Conservation (phyloP, 2,329 filamentous ascomycete genomes). For the Aspergillus carbonarius region DNA sequence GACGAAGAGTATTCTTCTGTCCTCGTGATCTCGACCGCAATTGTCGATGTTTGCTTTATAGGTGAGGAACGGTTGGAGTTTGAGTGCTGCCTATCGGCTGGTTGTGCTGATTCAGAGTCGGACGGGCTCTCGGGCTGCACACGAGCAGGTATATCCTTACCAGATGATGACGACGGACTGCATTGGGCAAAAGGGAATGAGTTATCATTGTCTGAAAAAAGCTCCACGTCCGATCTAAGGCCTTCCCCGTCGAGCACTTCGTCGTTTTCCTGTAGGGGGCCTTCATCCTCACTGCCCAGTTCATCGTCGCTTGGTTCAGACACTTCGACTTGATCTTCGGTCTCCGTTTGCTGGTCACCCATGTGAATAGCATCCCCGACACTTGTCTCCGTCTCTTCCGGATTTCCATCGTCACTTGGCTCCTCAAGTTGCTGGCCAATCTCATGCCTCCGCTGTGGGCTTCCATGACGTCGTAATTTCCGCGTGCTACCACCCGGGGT, state of each 20-base stretch:
- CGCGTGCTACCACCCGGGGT: background rate
- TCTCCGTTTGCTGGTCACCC: background rate
- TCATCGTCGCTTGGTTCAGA: background rate
- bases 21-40: background rate
- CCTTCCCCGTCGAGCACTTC: background rate
- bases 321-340: background rate
- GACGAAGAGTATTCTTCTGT: background rate
- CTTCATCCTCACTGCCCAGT: background rate
- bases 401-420: background rate
- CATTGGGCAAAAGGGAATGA: background rate
- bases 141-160: background rate
- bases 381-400: background rate
- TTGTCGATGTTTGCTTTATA: background rate
- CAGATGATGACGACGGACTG: background rate
- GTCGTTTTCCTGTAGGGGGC: background rate
- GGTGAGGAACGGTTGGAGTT: background rate
- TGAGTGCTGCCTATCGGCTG: background rate
- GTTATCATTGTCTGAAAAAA: constrained; percentile 9
- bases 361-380: background rate
- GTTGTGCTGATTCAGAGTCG: background rate
- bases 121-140: background rate
- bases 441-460: background rate
- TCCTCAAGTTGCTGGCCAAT: background rate
- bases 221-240: background rate
- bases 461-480: background rate